Base-by-base conservation (phyloP, 2,329 filamentous ascomycete genomes). In the Neofusicoccum cordaticola region DNA sequence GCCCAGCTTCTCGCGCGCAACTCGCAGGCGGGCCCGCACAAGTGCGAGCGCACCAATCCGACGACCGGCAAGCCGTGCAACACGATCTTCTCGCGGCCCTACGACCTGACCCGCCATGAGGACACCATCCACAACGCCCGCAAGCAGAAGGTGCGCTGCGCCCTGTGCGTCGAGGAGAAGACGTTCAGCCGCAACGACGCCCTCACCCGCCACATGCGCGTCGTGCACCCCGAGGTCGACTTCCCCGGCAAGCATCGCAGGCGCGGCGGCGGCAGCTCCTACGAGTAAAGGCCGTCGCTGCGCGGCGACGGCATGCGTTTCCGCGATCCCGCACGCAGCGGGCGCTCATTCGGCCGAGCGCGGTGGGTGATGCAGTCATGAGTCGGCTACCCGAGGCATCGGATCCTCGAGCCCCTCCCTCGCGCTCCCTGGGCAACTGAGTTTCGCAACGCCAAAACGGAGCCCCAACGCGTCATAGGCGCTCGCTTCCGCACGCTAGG, bases 171-270 rank as follows among this genome's bases (percentile, higher is more conserved):
- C 1, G 93, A 98, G 72, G 94, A 98, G 74, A 98, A 98, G 84
- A 96, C 92, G 0, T 99, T 99, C 74, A 97, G 93, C 71, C 88
- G 95, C 65, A 95, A 94, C 68, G 95, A 99, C 80, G 95, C 95
- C 1, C 83, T 98, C 53, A 98, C 94, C 13, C 84, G 95, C 66
- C 95, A 99, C 75, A 96, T 97, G 84, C 88, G 93, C 41, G 93
- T 97, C 56, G 94, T 96, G 68, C 94, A 97, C 77, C 93, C 94
- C 0, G 92, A 97, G 67, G 85, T 94, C 64, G 90, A 93, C 68
- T 89, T 91, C 70, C 88, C 90, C n/a, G 90, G 91, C 70, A 90
- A 89, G 78, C 78, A 82, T 67, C 76, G 79, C 47, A 71, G 76
- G 51, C 76, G 80, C 53, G 77, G 78, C 56, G 77, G 76, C 17